Evolutionary conservation across 176 grass and related monocot species (phyloP).

Genomic region (Zoysia pacifica): DNA sequence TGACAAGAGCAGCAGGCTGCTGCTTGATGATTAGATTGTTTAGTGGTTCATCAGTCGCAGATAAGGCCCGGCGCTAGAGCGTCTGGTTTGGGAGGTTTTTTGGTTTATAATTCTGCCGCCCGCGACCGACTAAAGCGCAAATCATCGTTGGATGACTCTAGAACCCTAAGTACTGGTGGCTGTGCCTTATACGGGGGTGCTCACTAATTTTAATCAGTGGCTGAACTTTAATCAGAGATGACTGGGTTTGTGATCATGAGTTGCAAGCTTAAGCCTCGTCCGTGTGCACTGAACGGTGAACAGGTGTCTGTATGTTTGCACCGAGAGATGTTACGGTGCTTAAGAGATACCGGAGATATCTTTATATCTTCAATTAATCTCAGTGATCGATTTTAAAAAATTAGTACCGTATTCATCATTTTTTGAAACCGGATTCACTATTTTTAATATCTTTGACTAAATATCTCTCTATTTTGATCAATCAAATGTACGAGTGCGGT

Average conservation of each 20-base stretch:
- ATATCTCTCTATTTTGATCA: too few species aligned
- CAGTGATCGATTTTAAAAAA: too few species aligned
- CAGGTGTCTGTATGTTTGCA: background rate
- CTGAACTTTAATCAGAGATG: slow-evolving; percentile 21
- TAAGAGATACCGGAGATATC: too few species aligned
- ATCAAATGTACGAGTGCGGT: too few species aligned
- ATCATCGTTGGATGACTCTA: slow-evolving; percentile 51
- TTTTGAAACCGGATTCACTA: too few species aligned
- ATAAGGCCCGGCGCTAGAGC: slow-evolving; percentile 25
- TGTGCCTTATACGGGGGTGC: slow-evolving; percentile 24
- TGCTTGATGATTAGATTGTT: slow-evolving; percentile 39
- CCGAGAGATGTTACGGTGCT: too few species aligned
- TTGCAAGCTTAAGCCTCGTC: background rate
- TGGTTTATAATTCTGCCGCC: slow-evolving; percentile 67
- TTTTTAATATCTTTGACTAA: too few species aligned
- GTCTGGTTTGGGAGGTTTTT: slow-evolving; percentile 26
- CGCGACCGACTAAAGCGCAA: slow-evolving; percentile 50
- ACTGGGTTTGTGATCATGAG: background rate
- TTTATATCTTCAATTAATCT: too few species aligned
- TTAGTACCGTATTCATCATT: too few species aligned
- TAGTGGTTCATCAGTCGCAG: slow-evolving; percentile 37
- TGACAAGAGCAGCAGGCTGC: slow-evolving; percentile 34
- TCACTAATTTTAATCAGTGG: slow-evolving; percentile 44
- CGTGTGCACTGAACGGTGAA: background rate
- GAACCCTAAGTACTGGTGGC: slow-evolving; percentile 40